Conservation (phyloP, 306 rosid genomes). For the Pyrus bretschneideri region DNA sequence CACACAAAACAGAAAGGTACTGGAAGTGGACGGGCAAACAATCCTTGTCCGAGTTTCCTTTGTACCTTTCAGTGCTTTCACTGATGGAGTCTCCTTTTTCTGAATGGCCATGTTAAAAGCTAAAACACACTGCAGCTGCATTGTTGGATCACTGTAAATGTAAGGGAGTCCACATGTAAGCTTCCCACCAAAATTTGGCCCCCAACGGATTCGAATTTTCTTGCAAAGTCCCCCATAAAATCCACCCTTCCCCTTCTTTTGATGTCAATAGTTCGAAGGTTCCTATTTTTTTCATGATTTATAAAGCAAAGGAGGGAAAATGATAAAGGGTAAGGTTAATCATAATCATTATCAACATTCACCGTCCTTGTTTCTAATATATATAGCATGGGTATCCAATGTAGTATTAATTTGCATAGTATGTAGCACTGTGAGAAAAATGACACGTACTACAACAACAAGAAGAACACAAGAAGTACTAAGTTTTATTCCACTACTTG, state of each 20-base stretch:
- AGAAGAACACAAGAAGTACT: no score
- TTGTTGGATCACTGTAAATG: neutral
- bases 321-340: neutral
- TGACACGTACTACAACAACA: neutral
- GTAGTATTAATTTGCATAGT: neutral
- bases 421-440: neutral
- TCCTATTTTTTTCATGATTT: constrained; percentile 5
- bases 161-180: neutral
- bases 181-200: constrained; percentile 22
- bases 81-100: neutral
- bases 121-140: neutral
- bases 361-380: neutral
- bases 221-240: constrained; percentile 16
- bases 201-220: constrained; percentile 10
- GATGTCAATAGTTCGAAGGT: constrained; percentile 31
- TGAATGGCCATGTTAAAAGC: neutral
- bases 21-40: no score
- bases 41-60: no score
- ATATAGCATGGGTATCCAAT: constrained; percentile 7
- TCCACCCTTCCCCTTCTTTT: constrained; percentile 34
- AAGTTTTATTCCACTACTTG: neutral
- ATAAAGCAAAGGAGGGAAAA: constrained; percentile 10
- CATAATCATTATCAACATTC: neutral
- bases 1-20: no score
- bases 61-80: no score